Conservation (phyloP, 2,329 filamentous ascomycete species). For the Cladobotryum mycophilum region DNA sequence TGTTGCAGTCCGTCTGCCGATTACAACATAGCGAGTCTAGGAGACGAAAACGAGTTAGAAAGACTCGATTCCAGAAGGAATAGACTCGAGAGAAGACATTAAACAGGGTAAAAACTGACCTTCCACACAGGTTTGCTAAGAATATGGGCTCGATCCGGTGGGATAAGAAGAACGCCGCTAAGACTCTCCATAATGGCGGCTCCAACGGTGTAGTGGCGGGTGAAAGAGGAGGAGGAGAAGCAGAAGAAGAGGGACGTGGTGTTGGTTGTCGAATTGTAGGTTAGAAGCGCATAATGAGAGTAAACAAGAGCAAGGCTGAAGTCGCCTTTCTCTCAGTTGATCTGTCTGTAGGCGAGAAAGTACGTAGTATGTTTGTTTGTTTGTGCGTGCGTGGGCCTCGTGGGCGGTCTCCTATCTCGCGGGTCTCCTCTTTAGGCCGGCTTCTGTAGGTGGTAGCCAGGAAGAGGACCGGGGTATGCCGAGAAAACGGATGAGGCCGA, state of each 20-base stretch:
- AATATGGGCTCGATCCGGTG: constrained; percentile 45
- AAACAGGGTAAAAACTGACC: constrained; percentile 28
- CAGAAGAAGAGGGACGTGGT: not conserved
- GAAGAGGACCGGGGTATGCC: too few species aligned
- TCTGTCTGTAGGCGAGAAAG: constrained; percentile 5
- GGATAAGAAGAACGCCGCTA: constrained; percentile 43
- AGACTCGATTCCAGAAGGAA: not conserved
- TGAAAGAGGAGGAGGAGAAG: not conserved
- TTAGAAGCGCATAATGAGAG: constrained; percentile 15
- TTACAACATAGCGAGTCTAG: constrained; percentile 54
- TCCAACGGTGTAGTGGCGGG: not conserved
- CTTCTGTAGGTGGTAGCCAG: too few species aligned
- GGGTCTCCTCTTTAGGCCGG: too few species aligned
- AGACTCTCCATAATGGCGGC: constrained; percentile 30
- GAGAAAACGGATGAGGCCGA: too few species aligned
- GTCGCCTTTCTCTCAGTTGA: constrained; percentile 7
- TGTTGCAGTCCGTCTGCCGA: constrained; percentile 35
- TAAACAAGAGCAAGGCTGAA: constrained; percentile 4
- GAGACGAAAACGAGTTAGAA: not conserved
- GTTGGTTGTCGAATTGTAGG: not conserved
- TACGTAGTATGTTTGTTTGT: not conserved
- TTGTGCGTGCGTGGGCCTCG: not conserved
- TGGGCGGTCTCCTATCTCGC: too few species aligned
- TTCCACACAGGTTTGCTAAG: constrained; percentile 48
- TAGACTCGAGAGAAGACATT: constrained; percentile 6